Conservation (phyloP, 768 basidiomycete species). For the Daedaleopsis sinensis region DNA sequence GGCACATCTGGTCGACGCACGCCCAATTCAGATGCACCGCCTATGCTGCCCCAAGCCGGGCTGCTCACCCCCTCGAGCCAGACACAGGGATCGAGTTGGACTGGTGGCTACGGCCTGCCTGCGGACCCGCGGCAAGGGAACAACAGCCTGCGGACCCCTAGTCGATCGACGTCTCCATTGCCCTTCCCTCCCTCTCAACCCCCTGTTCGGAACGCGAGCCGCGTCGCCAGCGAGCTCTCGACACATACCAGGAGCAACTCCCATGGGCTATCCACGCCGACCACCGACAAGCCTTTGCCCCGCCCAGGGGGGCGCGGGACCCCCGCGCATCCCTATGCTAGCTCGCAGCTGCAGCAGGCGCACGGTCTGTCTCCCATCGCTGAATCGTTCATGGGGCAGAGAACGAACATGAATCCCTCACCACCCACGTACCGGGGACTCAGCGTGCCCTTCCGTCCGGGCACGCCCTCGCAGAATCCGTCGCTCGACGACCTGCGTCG, state of each 20-base stretch:
- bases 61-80: conserved; percentile 30
- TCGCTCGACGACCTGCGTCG: conserved; percentile 79
- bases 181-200: conserved; percentile 36
- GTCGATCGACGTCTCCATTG: conserved; percentile 40
- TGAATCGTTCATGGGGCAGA: conserved; percentile 54
- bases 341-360: conserved; percentile 42
- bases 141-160: conserved; percentile 38
- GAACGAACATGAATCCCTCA: conserved; percentile 45
- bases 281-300: conserved; percentile 47
- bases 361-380: conserved; percentile 69
- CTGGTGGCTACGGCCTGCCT: conserved; percentile 41
- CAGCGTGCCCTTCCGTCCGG: conserved; percentile 40
- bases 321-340: conserved; percentile 66
- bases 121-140: conserved; percentile 62
- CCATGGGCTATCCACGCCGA: conserved; percentile 45
- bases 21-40: conserved; percentile 54
- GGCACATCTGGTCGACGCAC: conserved; percentile 47
- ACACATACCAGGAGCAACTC: conserved; percentile 59
- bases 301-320: conserved; percentile 46
- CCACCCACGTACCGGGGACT: conserved; percentile 56
- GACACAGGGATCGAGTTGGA: conserved; percentile 21
- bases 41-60: conserved; percentile 34
- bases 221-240: conserved; percentile 20
- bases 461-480: conserved; percentile 34
- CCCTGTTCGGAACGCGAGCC: conserved; percentile 14